Evolutionary conservation across 164 flowering plant species (phyloP), one percentile per base, ranked within the genome.

Genomic region (Liriodendron chinense): DNA sequence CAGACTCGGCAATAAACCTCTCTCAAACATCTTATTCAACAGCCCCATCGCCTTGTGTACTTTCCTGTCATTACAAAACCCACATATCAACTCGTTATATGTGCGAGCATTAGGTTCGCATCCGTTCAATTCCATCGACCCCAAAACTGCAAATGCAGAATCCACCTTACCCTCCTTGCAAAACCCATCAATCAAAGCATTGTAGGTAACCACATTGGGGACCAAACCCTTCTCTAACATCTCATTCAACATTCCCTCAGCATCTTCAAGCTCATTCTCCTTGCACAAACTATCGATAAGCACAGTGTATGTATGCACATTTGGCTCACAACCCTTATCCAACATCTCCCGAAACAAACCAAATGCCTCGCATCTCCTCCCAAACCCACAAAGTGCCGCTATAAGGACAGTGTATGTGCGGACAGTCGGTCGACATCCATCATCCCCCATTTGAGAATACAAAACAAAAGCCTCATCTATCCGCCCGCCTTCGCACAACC

Each of bases 131-230:
- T 68, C 57, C 63, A 75, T 77, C 3, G 97, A 87, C 49, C 89
- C 73, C 28, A 84, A 22, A 78, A 61, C 82, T 9, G 94, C 83
- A 34, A 82, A 80, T 18, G 96, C 96, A 71, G 70, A 76, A 73
- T 91, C 93, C 18, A 79, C 64, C 77, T 75, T 79, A 49, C 90
- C 91, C 65, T 86, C 81, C 80, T 89, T 89, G 75, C 97, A 94
- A 59, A 88, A 89, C 28, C 97, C 97, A 87, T 87, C 81, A 79
- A 94, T 88, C 80, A 92, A 75, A 74, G 93, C 97, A 86, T 94
- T 94, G 81, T 90, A 92, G 16, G 98, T 88, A n/a, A 88, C 89
- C 18, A 88, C 93, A 79, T 47, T 84, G 18, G 90, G 93, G 75
- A 78, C 80, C 84, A 91, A 76, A 47, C 87, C 82, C 62, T 83